Conservation (phyloP, 495 filamentous ascomycete genomes). For the Rostrohypoxylon terebratum region DNA sequence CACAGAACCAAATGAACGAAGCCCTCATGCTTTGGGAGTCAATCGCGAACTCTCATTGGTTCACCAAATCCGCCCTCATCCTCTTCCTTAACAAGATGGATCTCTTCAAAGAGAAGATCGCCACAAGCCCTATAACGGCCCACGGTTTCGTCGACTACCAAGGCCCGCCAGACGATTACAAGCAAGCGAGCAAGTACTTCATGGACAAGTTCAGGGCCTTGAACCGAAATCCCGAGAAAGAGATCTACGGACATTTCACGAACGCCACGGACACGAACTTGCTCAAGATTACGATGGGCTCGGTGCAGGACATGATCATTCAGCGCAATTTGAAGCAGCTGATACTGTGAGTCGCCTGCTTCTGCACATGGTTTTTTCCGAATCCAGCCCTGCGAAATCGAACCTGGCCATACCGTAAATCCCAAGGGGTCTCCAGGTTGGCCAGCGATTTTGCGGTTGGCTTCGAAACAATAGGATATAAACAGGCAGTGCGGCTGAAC, state of each 20-base stretch:
- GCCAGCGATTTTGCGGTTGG: slow-evolving; percentile 42
- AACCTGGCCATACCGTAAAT: slow-evolving; percentile 42
- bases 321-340: slow-evolving; percentile 95
- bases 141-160: slow-evolving; percentile 94
- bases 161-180: slow-evolving; percentile 62
- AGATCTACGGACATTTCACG: slow-evolving; percentile 93
- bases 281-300: slow-evolving; percentile 96
- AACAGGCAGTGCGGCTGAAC: slow-evolving; percentile 48
- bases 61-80: slow-evolving; percentile 94
- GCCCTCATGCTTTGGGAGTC: slow-evolving; percentile 98
- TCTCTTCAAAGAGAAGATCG: slow-evolving; percentile 91
- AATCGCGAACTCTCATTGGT: slow-evolving; percentile 97
- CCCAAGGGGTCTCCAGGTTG: slow-evolving; percentile 37
- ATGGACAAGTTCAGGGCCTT: slow-evolving; percentile 88
- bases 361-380: slow-evolving; percentile 31
- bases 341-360: slow-evolving; percentile 77
- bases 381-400: slow-evolving; percentile 38
- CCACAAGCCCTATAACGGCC: slow-evolving; percentile 80
- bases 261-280: slow-evolving; percentile 96
- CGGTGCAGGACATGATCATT: slow-evolving; percentile 99
- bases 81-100: slow-evolving; percentile 99
- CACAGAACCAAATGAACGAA: slow-evolving; percentile 99
- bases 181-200: slow-evolving; percentile 83
- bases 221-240: slow-evolving; percentile 84
- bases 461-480: slow-evolving; percentile 30